Conservation (phyloP, 2,329 filamentous ascomycete genomes). For the Lachnellula hyalina region DNA sequence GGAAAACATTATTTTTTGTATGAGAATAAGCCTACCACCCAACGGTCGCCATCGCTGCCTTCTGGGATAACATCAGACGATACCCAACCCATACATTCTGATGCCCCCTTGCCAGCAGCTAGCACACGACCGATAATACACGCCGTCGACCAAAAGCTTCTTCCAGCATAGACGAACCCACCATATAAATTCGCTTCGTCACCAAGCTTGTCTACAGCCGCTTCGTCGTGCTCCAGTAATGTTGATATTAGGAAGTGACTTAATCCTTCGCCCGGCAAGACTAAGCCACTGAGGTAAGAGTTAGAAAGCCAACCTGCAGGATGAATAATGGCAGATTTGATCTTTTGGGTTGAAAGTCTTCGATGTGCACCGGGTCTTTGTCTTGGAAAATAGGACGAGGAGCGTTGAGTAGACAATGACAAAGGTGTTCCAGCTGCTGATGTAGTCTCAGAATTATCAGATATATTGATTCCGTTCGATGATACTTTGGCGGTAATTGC, state of each 20-base stretch:
- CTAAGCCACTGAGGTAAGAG: conserved; percentile 60
- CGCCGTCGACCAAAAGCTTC: conserved; percentile 65
- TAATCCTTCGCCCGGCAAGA: conserved; percentile 59
- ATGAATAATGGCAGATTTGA: conserved; percentile 52
- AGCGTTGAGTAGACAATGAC: conserved; percentile 25
- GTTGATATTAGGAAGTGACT: conserved; percentile 62
- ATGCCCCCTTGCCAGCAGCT: conserved; percentile 55
- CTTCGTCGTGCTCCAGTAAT: conserved; percentile 58
- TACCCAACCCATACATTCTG: conserved; percentile 65
- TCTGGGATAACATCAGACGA: conserved; percentile 54
- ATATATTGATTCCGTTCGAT: conserved; percentile 29
- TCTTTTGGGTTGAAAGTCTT: conserved; percentile 29
- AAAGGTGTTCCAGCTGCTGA: conserved; percentile 26
- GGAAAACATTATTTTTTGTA: too few relatives aligned
- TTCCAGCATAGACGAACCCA: conserved; percentile 57
- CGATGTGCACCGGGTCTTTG: conserved; percentile 21
- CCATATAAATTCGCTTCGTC: conserved; percentile 57
- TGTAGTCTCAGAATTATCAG: conserved; percentile 21
- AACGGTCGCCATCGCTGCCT: conserved; percentile 23
- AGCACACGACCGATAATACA: conserved; percentile 62
- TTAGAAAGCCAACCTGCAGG: conserved; percentile 62
- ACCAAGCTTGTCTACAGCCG: conserved; percentile 53
- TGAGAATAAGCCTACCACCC: too few relatives aligned
- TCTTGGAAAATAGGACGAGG: conserved; percentile 29
- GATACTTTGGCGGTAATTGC: conserved; percentile 22